Conservation (phyloP, 2,329 filamentous ascomycete genomes). For the Trichoderma koningii region DNA sequence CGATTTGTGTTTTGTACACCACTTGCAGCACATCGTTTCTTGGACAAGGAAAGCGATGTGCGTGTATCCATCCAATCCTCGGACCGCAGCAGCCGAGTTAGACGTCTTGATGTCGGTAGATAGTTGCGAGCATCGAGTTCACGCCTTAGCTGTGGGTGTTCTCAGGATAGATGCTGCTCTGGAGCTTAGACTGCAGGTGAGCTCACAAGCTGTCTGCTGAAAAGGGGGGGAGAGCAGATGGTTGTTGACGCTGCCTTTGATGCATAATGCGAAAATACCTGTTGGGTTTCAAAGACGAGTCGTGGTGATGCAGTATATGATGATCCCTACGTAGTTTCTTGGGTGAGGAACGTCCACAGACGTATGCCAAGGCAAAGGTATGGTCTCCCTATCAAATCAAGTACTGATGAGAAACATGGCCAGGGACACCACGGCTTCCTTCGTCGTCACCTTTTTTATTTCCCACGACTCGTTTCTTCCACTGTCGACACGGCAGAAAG, state of each 20-base stretch:
- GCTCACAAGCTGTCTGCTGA: conserved; percentile 7
- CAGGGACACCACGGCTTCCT: too few relatives aligned
- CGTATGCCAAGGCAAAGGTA: too few relatives aligned
- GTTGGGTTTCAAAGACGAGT: neutral
- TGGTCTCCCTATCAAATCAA: too few relatives aligned
- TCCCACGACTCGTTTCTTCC: neutral
- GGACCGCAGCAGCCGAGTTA: conserved; percentile 12
- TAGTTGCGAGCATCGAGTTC: neutral
- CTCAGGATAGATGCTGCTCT: conserved; percentile 8
- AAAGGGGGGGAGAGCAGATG: neutral
- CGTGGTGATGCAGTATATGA: neutral
- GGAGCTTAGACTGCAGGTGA: conserved; percentile 8
- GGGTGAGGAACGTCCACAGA: too few relatives aligned
- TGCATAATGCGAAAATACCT: conserved; percentile 18
- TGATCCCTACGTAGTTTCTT: neutral
- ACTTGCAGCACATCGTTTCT: conserved; percentile 18
- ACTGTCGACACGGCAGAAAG: neutral
- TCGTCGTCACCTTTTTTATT: neutral
- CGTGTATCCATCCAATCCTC: conserved; percentile 15
- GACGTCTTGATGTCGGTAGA: conserved; percentile 1
- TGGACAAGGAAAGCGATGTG: conserved; percentile 10
- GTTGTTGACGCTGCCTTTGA: conserved; percentile 2
- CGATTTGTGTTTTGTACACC: conserved; percentile 24
- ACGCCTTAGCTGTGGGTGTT: conserved; percentile 6
- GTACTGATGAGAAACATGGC: too few relatives aligned